Evolutionary conservation across 1,284 basidiomycete genomes (phyloP).

Genomic region (Ustilago sp.): DNA sequence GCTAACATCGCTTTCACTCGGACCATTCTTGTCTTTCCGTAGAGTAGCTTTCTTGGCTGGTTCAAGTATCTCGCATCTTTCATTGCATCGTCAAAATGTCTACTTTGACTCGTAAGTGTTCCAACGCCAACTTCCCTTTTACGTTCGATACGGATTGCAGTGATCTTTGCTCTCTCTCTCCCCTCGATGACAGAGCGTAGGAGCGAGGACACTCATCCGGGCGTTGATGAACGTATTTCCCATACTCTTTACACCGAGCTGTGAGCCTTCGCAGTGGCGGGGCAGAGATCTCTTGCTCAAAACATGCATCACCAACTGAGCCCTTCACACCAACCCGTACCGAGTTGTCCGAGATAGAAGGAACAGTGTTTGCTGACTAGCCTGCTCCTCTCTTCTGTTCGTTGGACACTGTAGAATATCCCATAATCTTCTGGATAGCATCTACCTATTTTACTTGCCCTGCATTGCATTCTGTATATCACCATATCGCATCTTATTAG

Average conservation of each 20-base stretch:
- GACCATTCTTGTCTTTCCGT: background rate
- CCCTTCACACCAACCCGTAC: slow-evolving; percentile 14
- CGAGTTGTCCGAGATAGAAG: background rate
- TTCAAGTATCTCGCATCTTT: background rate
- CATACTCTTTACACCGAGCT: slow-evolving; percentile 55
- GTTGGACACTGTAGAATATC: background rate
- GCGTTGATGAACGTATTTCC: slow-evolving; percentile 56
- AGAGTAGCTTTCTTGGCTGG: background rate
- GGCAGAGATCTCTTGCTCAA: slow-evolving; percentile 55
- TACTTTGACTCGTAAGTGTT: slow-evolving; percentile 25
- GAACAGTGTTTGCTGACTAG: slow-evolving; percentile 21
- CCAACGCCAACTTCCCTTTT: background rate
- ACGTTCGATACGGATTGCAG: slow-evolving; percentile 24
- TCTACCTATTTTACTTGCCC: background rate
- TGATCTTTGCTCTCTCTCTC: background rate
- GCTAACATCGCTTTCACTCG: slow-evolving; percentile 14
- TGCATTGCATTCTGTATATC: slow-evolving; percentile 43
- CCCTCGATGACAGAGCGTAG: background rate
- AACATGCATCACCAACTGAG: slow-evolving; percentile 62
- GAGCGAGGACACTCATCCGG: slow-evolving; percentile 3
- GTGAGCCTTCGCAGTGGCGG: slow-evolving; percentile 59
- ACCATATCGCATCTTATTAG: slow-evolving; percentile 17
- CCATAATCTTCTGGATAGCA: background rate
- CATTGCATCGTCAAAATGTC: slow-evolving; percentile 1
- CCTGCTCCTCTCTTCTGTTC: background rate